phyloP scores from a whole-genome alignment of 306 rosid genomes.

The Calophaca sinica region DNA sequence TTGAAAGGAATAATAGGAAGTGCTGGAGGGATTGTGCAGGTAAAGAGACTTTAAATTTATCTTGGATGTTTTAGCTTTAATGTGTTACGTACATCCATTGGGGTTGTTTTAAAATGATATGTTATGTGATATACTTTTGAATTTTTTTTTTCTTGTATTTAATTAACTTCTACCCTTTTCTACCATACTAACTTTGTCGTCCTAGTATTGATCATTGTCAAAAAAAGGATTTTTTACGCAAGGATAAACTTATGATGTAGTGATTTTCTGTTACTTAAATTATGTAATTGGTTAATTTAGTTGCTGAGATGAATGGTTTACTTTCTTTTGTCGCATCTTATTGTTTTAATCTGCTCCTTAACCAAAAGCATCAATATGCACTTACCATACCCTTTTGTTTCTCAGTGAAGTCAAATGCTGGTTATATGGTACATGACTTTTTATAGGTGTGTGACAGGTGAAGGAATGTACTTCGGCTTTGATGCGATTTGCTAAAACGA shows the following conservation, averaged over 20 bases:
- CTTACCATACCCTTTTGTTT: conserved; percentile 32
- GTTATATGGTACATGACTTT: conserved; percentile 42
- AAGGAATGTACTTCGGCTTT: conserved; percentile 90
- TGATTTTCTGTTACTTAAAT: conserved; percentile 31
- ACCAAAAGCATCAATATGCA: conserved; percentile 21
- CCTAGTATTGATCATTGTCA: conserved; percentile 29
- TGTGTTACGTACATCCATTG: conserved; percentile 2
- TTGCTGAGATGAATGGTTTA: conserved; percentile 29
- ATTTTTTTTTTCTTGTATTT: background rate
- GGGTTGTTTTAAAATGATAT: conserved; percentile 23
- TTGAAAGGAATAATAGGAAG: conserved; percentile 74
- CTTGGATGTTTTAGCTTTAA: conserved; percentile 28
- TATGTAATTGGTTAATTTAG: conserved; percentile 27
- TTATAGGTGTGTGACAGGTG: conserved; percentile 62
- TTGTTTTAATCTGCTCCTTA: conserved; percentile 38
- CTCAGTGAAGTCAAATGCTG: conserved; percentile 16
- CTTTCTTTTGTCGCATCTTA: conserved; percentile 4
- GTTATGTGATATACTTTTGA: background rate
- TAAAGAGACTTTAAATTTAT: conserved; percentile 39
- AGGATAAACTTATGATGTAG: conserved; percentile 4
- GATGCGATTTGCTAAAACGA: conserved; percentile 86
- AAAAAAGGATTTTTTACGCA: background rate
- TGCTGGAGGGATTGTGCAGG: conserved; percentile 83
- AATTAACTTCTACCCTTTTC: conserved; percentile 34
- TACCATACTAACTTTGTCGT: conserved; percentile 13